These are phyloP conservation scores for Cyberlindnera sargentensis DNA, from an alignment of 805 yeast genomes.

Conservation along the genomic window DNA sequence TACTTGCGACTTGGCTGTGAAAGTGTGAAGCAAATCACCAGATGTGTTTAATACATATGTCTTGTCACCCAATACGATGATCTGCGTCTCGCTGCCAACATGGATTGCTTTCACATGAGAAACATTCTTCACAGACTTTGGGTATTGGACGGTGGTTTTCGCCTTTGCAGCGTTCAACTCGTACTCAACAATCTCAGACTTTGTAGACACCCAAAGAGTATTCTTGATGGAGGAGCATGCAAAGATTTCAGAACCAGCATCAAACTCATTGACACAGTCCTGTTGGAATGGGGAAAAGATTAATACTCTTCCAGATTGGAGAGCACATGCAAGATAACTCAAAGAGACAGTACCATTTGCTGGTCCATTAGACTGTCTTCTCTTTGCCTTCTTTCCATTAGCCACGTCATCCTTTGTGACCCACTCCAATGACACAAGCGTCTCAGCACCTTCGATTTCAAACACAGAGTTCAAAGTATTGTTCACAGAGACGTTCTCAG, in stretches of 20 bases:
- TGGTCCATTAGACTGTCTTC: constrained; percentile 16
- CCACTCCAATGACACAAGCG: constrained; percentile 34
- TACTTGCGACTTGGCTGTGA: neutral
- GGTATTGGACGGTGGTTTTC: constrained; percentile 7
- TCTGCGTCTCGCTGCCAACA: neutral
- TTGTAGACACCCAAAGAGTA: constrained; percentile 25
- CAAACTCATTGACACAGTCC: constrained; percentile 31
- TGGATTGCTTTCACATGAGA: constrained; percentile 1
- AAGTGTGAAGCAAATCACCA: neutral
- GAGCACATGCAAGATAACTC: constrained; percentile 27
- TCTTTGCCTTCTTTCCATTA: constrained; percentile 19
- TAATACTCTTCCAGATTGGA: constrained; percentile 32
- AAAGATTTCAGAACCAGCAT: constrained; percentile 21
- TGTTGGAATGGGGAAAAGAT: constrained; percentile 38
- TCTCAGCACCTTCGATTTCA: constrained; percentile 36
- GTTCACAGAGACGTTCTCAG: constrained; percentile 14
- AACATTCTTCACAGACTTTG: constrained; percentile 8
- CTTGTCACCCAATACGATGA: constrained; percentile 1
- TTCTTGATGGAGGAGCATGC: constrained; percentile 11
- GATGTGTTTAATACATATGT: neutral
- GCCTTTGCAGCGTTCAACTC: constrained; percentile 14
- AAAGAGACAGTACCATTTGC: neutral
- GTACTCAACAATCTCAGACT: constrained; percentile 15
- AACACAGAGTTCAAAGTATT: constrained; percentile 25
- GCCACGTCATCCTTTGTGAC: constrained; percentile 10